Base-by-base conservation (phyloP, 2,329 filamentous ascomycete genomes). In the Calonectria pseudoreteaudii region DNA sequence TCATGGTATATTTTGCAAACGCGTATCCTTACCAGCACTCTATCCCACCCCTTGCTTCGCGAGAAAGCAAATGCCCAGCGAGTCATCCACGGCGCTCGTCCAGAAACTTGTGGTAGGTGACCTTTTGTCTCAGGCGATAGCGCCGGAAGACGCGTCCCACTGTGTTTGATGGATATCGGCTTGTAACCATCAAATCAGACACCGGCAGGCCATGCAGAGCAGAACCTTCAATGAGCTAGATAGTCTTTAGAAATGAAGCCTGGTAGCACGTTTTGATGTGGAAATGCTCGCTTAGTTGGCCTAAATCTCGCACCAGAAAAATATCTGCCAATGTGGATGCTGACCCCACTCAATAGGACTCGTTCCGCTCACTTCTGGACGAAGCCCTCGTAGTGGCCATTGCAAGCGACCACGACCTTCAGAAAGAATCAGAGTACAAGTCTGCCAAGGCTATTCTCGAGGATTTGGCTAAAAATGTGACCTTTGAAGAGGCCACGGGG, bases 341-440 rank as follows among this genome's bases (percentile, higher is more conserved):
- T 80, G 44, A 79, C 64, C 16, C 23, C 41, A 9, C 53, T 28
- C 26, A 23, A 53, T 73, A 96, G 92, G 89, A 92, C 74, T 91
- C 93, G 76, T 96, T 95, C 81, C 93, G 92, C 81, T 90, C 93
- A 30, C 90, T 93, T 23, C 84, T 98, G 50, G 96, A 98, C 78
- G 91, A 95, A 76, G 90, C 94, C 0, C 89, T 96, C 16, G 90
- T 98, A 72, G 89, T 93, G 68, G 93, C 95, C 5, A 94, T 98
- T 65, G 87, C 92, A 7, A 91, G 87, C 67, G 96, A 98, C 80
- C 94, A 92, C 83, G 90, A 95, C 78, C 86, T 96, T 23, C 82
- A 84, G 3, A 83, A 91, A 28, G 79, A 88, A 0, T 82, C 85
- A 0, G 86, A 92, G 52, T 86, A 92, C 38, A 81, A 88, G 3